phyloP scores from a whole-genome alignment of 2,329 filamentous ascomycete genomes.

The Hypoxylon sp. region DNA sequence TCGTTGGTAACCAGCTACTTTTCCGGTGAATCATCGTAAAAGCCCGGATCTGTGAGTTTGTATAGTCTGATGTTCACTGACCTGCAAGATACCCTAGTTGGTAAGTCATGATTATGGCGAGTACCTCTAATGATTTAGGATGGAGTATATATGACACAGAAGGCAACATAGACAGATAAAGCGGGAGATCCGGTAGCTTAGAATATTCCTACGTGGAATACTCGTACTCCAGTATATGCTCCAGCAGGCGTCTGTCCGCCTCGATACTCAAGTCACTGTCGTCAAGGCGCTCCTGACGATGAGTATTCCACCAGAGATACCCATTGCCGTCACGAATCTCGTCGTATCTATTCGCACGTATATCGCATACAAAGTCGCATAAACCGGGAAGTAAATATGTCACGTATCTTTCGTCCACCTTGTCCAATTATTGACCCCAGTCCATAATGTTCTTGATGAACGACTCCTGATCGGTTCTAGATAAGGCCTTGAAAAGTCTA shows the following conservation, averaged over 20 bases:
- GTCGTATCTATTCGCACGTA: background rate
- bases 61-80: too few species aligned
- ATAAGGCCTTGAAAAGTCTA: background rate
- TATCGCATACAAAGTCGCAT: background rate
- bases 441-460: background rate
- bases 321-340: background rate
- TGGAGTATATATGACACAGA: background rate
- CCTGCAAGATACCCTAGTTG: too few species aligned
- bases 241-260: background rate
- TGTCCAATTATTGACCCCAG: background rate
- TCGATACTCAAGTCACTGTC: background rate
- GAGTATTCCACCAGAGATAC: background rate
- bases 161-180: background rate
- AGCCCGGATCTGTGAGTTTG: background rate
- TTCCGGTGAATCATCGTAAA: background rate
- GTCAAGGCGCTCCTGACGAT: background rate
- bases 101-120: background rate
- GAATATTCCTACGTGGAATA: background rate
- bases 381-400: background rate
- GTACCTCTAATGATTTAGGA: background rate
- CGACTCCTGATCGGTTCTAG: background rate
- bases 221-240: background rate
- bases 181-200: background rate
- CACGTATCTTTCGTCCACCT: background rate
- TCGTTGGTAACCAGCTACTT: background rate